Conservation (phyloP, 2,329 filamentous ascomycete species). For the Cercospora citrullina region DNA sequence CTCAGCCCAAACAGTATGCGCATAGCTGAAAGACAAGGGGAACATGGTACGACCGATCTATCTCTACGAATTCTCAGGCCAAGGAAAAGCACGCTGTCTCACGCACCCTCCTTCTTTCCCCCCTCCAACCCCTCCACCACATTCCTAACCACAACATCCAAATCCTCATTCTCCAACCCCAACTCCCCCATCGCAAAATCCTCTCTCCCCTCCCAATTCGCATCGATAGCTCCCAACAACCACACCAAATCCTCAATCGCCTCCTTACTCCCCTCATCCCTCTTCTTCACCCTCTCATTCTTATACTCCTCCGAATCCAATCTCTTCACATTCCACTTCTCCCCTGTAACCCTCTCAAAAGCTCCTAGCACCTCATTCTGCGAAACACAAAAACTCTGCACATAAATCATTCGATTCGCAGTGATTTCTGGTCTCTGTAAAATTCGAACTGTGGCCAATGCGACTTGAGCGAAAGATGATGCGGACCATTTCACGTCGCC, state of each 20-base stretch:
- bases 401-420: constrained; percentile 58
- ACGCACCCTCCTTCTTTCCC: neutral
- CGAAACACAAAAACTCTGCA: constrained; percentile 59
- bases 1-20: neutral
- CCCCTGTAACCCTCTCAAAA: constrained; percentile 55
- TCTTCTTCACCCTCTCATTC: constrained; percentile 38
- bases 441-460: constrained; percentile 53
- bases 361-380: constrained; percentile 59
- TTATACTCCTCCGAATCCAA: constrained; percentile 39
- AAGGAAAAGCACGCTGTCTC: neutral
- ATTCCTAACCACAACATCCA: constrained; percentile 42
- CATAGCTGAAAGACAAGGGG: neutral
- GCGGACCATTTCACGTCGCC: constrained; percentile 55
- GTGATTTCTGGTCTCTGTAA: constrained; percentile 54
- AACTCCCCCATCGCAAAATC: constrained; percentile 45
- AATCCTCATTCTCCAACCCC: constrained; percentile 43
- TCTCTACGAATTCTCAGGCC: neutral
- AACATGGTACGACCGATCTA: neutral
- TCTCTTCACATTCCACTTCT: constrained; percentile 52
- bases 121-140: constrained; percentile 32
- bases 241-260: constrained; percentile 38
- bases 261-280: constrained; percentile 40
- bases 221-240: constrained; percentile 36
- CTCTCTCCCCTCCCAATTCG: constrained; percentile 39
- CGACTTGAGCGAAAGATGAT: constrained; percentile 55